Conservation (phyloP, 106 monocot species). For the Dendrobium huoshanense region DNA sequence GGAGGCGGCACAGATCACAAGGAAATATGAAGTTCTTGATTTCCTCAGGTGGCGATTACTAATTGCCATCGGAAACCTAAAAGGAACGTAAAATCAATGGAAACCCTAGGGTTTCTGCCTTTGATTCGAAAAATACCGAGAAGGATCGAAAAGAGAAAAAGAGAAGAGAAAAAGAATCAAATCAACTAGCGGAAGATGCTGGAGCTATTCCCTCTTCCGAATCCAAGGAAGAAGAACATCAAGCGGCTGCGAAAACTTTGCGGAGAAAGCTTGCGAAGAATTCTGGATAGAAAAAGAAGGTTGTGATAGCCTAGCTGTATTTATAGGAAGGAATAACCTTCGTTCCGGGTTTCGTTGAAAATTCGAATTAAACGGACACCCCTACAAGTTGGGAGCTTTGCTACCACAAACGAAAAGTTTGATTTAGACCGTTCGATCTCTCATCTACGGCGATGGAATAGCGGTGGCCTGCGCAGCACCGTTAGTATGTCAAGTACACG, state of each 20-base stretch:
- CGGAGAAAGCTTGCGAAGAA: background rate
- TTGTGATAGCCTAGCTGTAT: background rate
- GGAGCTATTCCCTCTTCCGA: background rate
- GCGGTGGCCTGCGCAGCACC: no score
- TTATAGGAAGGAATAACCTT: background rate
- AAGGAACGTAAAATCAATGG: no score
- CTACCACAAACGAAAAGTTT: background rate
- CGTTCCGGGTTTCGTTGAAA: no score
- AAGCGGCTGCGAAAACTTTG: background rate
- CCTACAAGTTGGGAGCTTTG: no score
- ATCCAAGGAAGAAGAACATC: background rate
- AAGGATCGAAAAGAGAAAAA: background rate
- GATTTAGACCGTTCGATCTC: background rate
- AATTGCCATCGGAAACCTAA: background rate
- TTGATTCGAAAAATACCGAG: background rate
- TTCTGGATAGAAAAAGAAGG: background rate
- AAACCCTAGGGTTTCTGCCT: background rate
- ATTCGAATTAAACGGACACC: background rate
- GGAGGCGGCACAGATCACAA: conserved; percentile 30
- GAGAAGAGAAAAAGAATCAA: background rate
- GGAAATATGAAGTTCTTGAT: conserved; percentile 19
- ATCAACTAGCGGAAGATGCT: background rate
- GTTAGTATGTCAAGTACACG: no score
- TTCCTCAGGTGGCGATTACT: conserved; percentile 9
- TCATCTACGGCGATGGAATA: background rate